Conservation (phyloP, 495 filamentous ascomycete species). For the Lophium mytilinum region DNA sequence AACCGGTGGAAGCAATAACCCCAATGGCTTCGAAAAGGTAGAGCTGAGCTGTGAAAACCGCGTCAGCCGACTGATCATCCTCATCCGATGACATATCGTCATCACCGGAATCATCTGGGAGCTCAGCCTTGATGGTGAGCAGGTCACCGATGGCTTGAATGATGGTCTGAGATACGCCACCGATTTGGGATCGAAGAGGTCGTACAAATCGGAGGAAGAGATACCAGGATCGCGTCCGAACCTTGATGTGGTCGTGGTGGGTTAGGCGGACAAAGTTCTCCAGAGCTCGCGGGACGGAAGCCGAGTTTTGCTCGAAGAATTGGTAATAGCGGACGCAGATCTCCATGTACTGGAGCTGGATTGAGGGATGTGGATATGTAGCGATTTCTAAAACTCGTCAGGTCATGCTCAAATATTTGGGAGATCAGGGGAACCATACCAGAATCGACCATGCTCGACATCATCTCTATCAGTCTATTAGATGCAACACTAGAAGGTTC, state of each 20-base stretch:
- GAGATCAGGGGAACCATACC: slow-evolving; percentile 43
- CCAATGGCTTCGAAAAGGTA: slow-evolving; percentile 93
- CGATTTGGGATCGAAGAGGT: slow-evolving; percentile 70
- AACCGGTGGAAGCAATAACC: slow-evolving; percentile 69
- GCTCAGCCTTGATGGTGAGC: slow-evolving; percentile 80
- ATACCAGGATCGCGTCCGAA: slow-evolving; percentile 91
- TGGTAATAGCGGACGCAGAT: slow-evolving; percentile 86
- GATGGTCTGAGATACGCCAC: slow-evolving; percentile 79
- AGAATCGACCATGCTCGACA: slow-evolving; percentile 87
- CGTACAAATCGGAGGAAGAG: slow-evolving; percentile 91
- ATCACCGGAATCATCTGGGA: slow-evolving; percentile 65
- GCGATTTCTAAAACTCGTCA: slow-evolving; percentile 54
- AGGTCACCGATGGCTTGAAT: slow-evolving; percentile 85
- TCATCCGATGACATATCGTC: slow-evolving; percentile 93
- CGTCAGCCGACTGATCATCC: slow-evolving; percentile 77
- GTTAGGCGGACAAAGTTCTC: slow-evolving; percentile 86
- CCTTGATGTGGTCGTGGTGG: slow-evolving; percentile 74
- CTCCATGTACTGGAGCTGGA: slow-evolving; percentile 95
- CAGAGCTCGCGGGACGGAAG: slow-evolving; percentile 73
- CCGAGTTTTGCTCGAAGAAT: slow-evolving; percentile 81
- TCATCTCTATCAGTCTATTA: slow-evolving; percentile 76
- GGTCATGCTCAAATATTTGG: too few relatives aligned
- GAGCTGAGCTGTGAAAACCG: slow-evolving; percentile 81
- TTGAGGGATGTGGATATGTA: slow-evolving; percentile 78
- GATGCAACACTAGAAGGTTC: slow-evolving; percentile 65